phyloP scores from a whole-genome alignment of 495 filamentous ascomycete species.

The Physcia stellaris region DNA sequence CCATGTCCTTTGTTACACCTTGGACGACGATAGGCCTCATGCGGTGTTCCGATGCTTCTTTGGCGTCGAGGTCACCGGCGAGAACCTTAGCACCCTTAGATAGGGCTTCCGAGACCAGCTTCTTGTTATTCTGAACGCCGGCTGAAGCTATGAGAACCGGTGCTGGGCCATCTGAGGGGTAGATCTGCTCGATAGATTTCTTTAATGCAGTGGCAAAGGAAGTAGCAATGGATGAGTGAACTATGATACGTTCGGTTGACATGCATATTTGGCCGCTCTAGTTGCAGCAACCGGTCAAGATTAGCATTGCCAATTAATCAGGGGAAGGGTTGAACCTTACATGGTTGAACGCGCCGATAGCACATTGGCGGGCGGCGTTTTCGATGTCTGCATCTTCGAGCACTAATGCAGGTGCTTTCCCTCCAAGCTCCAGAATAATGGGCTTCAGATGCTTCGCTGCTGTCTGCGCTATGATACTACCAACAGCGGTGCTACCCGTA shows the following conservation, averaged over 20 bases:
- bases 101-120: slow-evolving; percentile 50
- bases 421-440: slow-evolving; percentile 47
- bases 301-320: neutral
- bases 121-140: slow-evolving; percentile 53
- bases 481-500: slow-evolving; percentile 44
- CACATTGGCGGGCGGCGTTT: slow-evolving; percentile 37
- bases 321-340: slow-evolving; percentile 18
- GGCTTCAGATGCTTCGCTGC: slow-evolving; percentile 45
- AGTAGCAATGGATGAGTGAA: slow-evolving; percentile 53
- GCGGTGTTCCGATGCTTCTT: slow-evolving; percentile 32
- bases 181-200: slow-evolving; percentile 33
- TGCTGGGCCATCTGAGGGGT: slow-evolving; percentile 34
- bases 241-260: slow-evolving; percentile 78
- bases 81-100: slow-evolving; percentile 55
- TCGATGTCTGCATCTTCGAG: slow-evolving; percentile 45
- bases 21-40: slow-evolving; percentile 63
- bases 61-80: slow-evolving; percentile 37
- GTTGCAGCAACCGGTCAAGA: neutral
- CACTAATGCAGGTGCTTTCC: slow-evolving; percentile 46
- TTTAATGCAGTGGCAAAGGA: slow-evolving; percentile 42
- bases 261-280: slow-evolving; percentile 80
- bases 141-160: slow-evolving; percentile 46
- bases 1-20: slow-evolving; percentile 65
- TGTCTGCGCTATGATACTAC: slow-evolving; percentile 39
- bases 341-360: slow-evolving; percentile 40